phyloP scores from a whole-genome alignment of 106 monocot species.

The Dioscorea dumetorum region DNA sequence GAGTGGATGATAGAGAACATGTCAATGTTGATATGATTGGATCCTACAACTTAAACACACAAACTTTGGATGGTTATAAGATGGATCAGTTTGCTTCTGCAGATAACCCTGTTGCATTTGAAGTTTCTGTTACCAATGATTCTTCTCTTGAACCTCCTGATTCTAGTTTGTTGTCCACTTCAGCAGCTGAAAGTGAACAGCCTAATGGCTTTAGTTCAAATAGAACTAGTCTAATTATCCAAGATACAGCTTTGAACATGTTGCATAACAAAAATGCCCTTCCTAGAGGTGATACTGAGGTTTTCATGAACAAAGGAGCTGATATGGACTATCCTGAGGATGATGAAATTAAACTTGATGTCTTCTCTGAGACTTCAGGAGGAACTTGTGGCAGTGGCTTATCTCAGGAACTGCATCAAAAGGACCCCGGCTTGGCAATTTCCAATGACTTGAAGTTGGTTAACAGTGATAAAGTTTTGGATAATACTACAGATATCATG shows the following conservation, averaged over 20 bases:
- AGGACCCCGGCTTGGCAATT: not conserved
- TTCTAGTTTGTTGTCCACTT: not conserved
- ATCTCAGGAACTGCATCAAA: too few relatives aligned
- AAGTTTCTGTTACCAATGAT: not conserved
- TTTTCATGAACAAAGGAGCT: not conserved
- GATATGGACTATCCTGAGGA: not conserved
- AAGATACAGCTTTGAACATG: not conserved
- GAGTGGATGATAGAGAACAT: not conserved
- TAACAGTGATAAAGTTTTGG: too few relatives aligned
- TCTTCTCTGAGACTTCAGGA: not conserved
- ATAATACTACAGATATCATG: slow-evolving; percentile 2
- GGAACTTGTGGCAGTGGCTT: not conserved
- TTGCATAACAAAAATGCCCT: not conserved
- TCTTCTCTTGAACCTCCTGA: not conserved
- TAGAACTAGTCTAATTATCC: not conserved
- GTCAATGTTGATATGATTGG: not conserved
- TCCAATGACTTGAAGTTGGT: not conserved
- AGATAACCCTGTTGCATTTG: not conserved
- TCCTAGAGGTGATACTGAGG: not conserved
- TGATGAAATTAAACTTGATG: not conserved
- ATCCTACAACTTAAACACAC: not conserved
- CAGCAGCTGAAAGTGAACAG: not conserved
- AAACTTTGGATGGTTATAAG: not conserved
- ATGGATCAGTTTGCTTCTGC: not conserved
- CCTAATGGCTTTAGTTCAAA: not conserved